Evolutionary conservation across 2,329 filamentous ascomycete species (phyloP).

Genomic region (Chrysoporthe cubensis): DNA sequence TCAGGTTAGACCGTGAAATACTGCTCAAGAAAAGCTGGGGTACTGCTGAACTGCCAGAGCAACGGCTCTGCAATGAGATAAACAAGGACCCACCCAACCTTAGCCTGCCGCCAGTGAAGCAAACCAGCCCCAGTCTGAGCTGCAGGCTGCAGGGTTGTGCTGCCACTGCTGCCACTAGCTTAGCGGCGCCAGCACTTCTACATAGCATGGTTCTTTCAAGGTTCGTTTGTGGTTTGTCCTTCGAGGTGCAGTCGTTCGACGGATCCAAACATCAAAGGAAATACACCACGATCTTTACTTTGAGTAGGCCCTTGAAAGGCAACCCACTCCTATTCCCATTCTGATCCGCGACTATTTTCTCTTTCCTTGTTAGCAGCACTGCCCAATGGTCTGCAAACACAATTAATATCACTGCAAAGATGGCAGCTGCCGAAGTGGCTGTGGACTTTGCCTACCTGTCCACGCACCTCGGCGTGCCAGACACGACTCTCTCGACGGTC

Average conservation of each 20-base stretch:
- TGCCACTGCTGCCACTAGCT: neutral
- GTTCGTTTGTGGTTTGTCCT: neutral
- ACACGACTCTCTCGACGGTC: constrained; percentile 63
- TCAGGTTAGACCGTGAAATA: neutral
- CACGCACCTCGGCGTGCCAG: constrained; percentile 70
- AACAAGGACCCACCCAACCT: neutral
- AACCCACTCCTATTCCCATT: neutral
- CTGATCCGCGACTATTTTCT: neutral
- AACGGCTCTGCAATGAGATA: neutral
- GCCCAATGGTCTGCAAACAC: constrained; percentile 24
- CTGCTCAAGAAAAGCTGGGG: neutral
- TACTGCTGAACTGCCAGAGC: neutral
- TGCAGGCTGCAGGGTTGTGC: constrained; percentile 6
- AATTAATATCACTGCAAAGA: constrained; percentile 40
- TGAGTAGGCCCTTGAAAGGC: neutral
- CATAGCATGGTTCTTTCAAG: constrained; percentile 1
- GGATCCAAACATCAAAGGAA: constrained; percentile 19
- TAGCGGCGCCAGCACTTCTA: neutral
- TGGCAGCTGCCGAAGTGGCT: constrained; percentile 57
- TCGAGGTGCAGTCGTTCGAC: constrained; percentile 5
- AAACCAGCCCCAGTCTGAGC: neutral
- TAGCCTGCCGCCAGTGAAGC: neutral
- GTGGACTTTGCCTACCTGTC: constrained; percentile 76
- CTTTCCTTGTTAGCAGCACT: neutral
- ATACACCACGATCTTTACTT: constrained; percentile 5